Conservation (phyloP, 129 eudicot species). For the Lactuca sativa region DNA sequence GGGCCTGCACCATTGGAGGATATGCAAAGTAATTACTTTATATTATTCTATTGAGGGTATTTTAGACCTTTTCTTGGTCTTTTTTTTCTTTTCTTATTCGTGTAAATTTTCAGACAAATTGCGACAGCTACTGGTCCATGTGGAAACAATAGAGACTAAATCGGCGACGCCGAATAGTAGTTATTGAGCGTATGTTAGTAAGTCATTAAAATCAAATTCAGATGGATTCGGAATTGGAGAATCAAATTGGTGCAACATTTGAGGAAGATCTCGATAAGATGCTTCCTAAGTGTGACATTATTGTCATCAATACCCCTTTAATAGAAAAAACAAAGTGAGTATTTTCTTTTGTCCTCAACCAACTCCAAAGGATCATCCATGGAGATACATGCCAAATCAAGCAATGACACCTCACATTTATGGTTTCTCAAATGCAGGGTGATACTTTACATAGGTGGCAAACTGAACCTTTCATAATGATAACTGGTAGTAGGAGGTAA, state of each 20-base stretch:
- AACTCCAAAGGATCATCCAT: conserved; percentile 99
- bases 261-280: conserved; percentile 95
- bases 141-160: conserved; percentile 92
- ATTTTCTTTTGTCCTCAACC: conserved; percentile 58
- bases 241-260: conserved; percentile 63
- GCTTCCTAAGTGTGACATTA: conserved; percentile 93
- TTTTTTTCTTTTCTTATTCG: conserved; percentile 2
- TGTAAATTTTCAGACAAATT: conserved; percentile 62
- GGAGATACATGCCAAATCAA: conserved; percentile 99
- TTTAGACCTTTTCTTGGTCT: too few relatives aligned
- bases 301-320: conserved; percentile 86
- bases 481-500: too few relatives aligned
- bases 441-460: too few relatives aligned
- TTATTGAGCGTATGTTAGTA: too few relatives aligned
- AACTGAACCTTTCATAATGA: too few relatives aligned
- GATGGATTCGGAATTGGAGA: conserved; percentile 87
- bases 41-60: not conserved
- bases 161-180: too few relatives aligned
- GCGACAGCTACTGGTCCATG: conserved; percentile 98
- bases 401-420: conserved; percentile 98
- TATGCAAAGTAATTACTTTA: conserved; percentile 58
- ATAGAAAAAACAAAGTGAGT: conserved; percentile 94
- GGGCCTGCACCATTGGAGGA: conserved; percentile 97
- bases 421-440: too few relatives aligned
- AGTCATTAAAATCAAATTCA: conserved; percentile 61